A percentile compares a stretch with the other conserved stretches of the same genome.
phyloP scores from a whole-genome alignment of 2,329 filamentous ascomycete genomes.

The Diaporthe batatas region DNA sequence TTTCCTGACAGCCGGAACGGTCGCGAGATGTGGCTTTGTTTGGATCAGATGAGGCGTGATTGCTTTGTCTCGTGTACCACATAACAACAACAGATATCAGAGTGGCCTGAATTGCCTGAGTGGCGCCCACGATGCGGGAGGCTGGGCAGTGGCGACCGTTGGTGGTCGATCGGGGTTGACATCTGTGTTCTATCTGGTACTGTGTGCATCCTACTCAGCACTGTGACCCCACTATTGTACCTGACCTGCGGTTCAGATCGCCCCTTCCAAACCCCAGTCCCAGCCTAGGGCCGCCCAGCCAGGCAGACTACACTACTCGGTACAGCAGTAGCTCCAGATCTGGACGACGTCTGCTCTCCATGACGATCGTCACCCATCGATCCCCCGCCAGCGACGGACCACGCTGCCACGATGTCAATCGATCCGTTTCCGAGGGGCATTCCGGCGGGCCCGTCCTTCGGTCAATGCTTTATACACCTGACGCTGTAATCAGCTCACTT shows the following conservation, averaged over 20 bases:
- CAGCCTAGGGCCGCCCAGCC: background rate
- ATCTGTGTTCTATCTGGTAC: background rate
- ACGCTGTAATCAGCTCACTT: constrained; percentile 25
- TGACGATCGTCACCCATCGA: constrained; percentile 39
- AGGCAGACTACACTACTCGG: no score
- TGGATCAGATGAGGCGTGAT: constrained; percentile 4
- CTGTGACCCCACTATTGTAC: constrained; percentile 8
- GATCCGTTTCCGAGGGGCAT: background rate
- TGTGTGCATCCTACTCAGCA: no score
- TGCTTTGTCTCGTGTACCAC: background rate
- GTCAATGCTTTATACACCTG: constrained; percentile 30
- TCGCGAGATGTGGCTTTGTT: constrained; percentile 21
- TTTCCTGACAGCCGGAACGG: constrained; percentile 26
- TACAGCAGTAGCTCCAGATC: constrained; percentile 35
- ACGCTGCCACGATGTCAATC: constrained; percentile 12
- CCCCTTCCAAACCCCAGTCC: background rate
- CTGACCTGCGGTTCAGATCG: constrained; percentile 5
- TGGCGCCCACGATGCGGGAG: background rate
- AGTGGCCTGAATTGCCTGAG: no score
- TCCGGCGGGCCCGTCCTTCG: background rate
- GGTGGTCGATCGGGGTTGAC: background rate
- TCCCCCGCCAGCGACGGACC: background rate
- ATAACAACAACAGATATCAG: constrained; percentile 10
- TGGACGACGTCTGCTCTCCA: constrained; percentile 10
- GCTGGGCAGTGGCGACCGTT: background rate